phyloP scores from a whole-genome alignment of 192 early-diverging fungal species.

The Coemansia sp. region DNA sequence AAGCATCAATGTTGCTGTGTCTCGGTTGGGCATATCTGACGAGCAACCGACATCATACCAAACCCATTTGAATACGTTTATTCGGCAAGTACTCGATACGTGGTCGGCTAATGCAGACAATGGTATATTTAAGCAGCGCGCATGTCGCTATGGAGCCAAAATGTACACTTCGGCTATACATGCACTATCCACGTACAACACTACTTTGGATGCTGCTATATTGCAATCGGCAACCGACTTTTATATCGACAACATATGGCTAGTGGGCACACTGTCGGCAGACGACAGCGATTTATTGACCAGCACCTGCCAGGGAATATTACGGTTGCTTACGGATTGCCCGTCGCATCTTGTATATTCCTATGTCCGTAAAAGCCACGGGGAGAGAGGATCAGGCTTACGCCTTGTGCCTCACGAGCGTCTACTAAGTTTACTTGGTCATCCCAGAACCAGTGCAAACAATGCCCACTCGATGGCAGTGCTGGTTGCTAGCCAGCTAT shows the following conservation, averaged over 20 bases:
- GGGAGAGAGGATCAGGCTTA: no score
- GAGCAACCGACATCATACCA: not conserved
- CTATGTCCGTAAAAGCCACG: slow-evolving; percentile 1
- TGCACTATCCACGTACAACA: slow-evolving; percentile 12
- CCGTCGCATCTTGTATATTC: slow-evolving; percentile 16
- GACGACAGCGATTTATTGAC: not conserved
- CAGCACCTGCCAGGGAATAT: slow-evolving; percentile 16
- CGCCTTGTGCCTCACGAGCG: slow-evolving; percentile 13
- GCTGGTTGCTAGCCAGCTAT: slow-evolving; percentile 34
- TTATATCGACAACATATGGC: slow-evolving; percentile 29
- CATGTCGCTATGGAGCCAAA: slow-evolving; percentile 19
- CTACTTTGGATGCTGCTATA: not conserved
- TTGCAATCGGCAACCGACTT: slow-evolving; percentile 10
- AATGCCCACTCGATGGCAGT: slow-evolving; percentile 15
- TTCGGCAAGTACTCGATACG: not conserved
- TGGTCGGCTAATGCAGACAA: slow-evolving; percentile 15
- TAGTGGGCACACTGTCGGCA: slow-evolving; percentile 20
- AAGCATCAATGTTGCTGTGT: slow-evolving; percentile 7
- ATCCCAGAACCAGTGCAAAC: not conserved
- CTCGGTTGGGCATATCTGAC: not conserved
- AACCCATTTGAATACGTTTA: not conserved
- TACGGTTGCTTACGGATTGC: slow-evolving; percentile 32
- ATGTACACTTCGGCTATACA: slow-evolving; percentile 29
- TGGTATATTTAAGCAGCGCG: slow-evolving; percentile 26
- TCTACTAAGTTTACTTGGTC: slow-evolving; percentile 25